Evolutionary conservation across 164 flowering plant genomes (phyloP).

Genomic region (Umbilicus rupestris): DNA sequence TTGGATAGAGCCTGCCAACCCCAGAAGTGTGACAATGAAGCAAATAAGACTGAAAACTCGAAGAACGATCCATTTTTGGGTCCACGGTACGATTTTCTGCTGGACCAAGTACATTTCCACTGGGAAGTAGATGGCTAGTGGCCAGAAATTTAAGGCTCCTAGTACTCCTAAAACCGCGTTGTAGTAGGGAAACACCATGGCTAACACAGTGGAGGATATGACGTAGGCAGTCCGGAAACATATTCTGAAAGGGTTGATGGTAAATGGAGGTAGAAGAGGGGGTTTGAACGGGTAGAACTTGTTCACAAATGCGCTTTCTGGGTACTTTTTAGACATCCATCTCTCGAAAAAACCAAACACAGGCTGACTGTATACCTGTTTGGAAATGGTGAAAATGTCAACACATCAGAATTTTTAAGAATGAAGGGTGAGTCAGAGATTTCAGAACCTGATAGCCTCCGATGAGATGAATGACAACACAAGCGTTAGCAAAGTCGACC

Average conservation of each 20-base stretch:
- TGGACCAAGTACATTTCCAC: conserved; percentile 58
- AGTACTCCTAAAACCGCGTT: conserved; percentile 51
- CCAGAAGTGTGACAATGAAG: conserved; percentile 26
- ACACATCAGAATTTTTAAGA: not conserved
- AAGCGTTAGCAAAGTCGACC: conserved; percentile 49
- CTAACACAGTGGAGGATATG: conserved; percentile 30
- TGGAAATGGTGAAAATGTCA: not conserved
- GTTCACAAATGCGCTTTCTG: conserved; percentile 30
- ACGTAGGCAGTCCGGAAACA: conserved; percentile 49
- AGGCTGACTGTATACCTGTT: conserved; percentile 54
- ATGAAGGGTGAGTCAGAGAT: too few species aligned
- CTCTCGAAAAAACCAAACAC: conserved; percentile 39
- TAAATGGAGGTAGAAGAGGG: conserved; percentile 26
- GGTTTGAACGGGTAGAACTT: conserved; percentile 18
- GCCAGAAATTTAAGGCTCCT: conserved; percentile 57
- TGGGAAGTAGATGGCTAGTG: conserved; percentile 58
- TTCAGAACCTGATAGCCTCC: conserved; percentile 73
- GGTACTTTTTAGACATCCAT: conserved; percentile 27
- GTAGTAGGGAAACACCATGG: conserved; percentile 57
- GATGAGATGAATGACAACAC: conserved; percentile 44
- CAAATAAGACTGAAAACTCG: conserved; percentile 27
- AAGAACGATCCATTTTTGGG: conserved; percentile 39
- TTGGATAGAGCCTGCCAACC: conserved; percentile 43
- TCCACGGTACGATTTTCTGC: conserved; percentile 35
- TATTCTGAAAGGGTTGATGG: conserved; percentile 31